These are phyloP conservation scores for Nemania abortiva DNA, from an alignment of 2,329 filamentous ascomycete genomes.

Conservation along the genomic window DNA sequence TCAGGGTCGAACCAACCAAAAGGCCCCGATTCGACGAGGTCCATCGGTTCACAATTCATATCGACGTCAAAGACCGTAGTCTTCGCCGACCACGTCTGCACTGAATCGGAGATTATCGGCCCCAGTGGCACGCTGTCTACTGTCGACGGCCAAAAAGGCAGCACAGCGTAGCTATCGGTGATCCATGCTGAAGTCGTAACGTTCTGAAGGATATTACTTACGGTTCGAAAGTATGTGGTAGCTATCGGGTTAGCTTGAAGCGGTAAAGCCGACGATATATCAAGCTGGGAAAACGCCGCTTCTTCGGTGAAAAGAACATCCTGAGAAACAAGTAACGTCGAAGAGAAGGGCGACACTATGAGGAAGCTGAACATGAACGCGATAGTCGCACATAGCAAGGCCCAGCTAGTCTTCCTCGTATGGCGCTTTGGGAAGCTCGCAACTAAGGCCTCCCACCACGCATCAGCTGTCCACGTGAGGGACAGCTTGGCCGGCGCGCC, in stretches of 20 bases:
- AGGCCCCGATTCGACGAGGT: conserved; percentile 12
- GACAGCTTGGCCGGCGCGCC: conserved; percentile 29
- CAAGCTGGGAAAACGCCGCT: conserved; percentile 29
- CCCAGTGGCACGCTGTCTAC: conserved; percentile 23
- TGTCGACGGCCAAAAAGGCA: conserved; percentile 36
- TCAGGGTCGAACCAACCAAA: neutral
- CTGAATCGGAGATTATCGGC: conserved; percentile 30
- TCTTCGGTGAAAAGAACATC: conserved; percentile 34
- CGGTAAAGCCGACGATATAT: conserved; percentile 30
- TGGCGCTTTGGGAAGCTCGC: conserved; percentile 28
- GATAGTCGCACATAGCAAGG: conserved; percentile 29
- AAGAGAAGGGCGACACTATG: conserved; percentile 38
- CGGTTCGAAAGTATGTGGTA: conserved; percentile 39
- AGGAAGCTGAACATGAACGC: conserved; percentile 36
- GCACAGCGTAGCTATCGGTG: conserved; percentile 34
- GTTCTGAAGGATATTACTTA: conserved; percentile 39
- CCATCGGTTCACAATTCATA: conserved; percentile 30
- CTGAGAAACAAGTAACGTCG: conserved; percentile 36
- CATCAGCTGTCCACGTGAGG: conserved; percentile 37
- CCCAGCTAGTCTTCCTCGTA: conserved; percentile 31
- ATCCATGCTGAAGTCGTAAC: conserved; percentile 39
- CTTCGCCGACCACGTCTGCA: conserved; percentile 36
- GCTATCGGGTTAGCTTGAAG: conserved; percentile 31
- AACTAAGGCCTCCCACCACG: conserved; percentile 36
- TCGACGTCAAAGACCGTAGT: conserved; percentile 36